phyloP scores from a whole-genome alignment of 805 yeast species.

The Teunomyces stri region DNA sequence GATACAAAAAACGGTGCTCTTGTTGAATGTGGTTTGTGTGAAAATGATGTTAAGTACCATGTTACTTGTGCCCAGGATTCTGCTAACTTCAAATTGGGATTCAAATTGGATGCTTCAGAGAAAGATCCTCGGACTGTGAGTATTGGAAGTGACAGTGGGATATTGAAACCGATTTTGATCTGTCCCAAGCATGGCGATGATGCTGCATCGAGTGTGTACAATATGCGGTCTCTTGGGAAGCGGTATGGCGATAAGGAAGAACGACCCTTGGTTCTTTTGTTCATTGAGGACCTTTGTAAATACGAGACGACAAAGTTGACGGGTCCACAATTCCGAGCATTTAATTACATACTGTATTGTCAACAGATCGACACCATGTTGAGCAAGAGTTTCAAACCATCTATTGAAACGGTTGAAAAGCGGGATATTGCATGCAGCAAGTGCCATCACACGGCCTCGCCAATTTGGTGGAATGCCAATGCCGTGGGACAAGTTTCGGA shows the following conservation, averaged over 20 bases:
- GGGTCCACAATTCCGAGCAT: conserved; percentile 35
- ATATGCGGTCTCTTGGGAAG: conserved; percentile 30
- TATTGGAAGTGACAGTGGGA: conserved; percentile 34
- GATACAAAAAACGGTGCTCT: conserved; percentile 49
- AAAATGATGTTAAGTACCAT: conserved; percentile 34
- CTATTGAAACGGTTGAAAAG: neutral
- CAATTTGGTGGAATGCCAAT: conserved; percentile 34
- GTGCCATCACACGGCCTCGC: conserved; percentile 29
- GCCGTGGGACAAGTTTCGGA: neutral
- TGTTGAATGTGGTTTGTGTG: conserved; percentile 46
- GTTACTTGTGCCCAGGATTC: conserved; percentile 59
- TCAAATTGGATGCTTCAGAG: conserved; percentile 33
- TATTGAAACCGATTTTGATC: conserved; percentile 40
- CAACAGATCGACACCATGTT: conserved; percentile 11
- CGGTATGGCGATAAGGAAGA: conserved; percentile 25
- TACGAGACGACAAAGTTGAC: conserved; percentile 12
- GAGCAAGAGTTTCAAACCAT: neutral
- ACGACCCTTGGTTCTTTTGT: conserved; percentile 40
- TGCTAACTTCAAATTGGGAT: conserved; percentile 51
- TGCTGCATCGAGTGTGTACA: conserved; percentile 16
- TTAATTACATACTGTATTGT: conserved; percentile 24
- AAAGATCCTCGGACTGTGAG: conserved; percentile 14
- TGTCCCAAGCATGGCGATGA: conserved; percentile 41
- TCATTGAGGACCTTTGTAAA: conserved; percentile 34
- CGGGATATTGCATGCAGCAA: conserved; percentile 14